Evolutionary conservation across 2,329 filamentous ascomycete genomes (phyloP).

Genomic region (Dendryphion nanum): DNA sequence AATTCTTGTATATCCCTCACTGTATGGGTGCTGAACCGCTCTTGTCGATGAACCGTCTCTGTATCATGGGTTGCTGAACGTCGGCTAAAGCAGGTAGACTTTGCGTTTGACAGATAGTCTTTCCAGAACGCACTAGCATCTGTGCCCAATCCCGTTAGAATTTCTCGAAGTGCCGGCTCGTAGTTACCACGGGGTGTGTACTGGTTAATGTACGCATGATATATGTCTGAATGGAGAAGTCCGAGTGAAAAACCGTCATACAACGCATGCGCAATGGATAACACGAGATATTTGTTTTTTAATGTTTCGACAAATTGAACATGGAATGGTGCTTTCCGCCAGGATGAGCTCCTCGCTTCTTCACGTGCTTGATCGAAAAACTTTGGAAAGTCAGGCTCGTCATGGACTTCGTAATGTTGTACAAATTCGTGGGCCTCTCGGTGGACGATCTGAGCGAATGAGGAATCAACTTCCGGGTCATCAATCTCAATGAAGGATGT

Average conservation of each 20-base stretch:
- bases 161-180: conserved; percentile 54
- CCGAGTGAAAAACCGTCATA: conserved; percentile 87
- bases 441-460: conserved; percentile 58
- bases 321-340: conserved; percentile 25
- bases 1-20: conserved; percentile 52
- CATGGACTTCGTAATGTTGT: conserved; percentile 17
- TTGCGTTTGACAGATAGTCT: conserved; percentile 59
- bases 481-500: conserved; percentile 70
- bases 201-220: conserved; percentile 58
- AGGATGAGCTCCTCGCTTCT: conserved; percentile 24
- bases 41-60: conserved; percentile 40
- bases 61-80: conserved; percentile 2
- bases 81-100: conserved; percentile 41
- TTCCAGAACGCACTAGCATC: conserved; percentile 68
- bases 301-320: conserved; percentile 40
- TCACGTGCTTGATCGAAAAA: conserved; percentile 35
- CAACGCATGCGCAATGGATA: conserved; percentile 81
- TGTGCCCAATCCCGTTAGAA: conserved; percentile 49
- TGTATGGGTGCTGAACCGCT: conserved; percentile 47
- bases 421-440: conserved; percentile 34
- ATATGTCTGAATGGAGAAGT: conserved; percentile 70
- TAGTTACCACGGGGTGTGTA: conserved; percentile 48
- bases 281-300: conserved; percentile 44
- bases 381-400: conserved; percentile 25
- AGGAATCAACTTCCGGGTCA: conserved; percentile 54